Percentiles rank a stretch among this genome's conserved stretches.
Evolutionary conservation across 176 grass and related monocot genomes (phyloP).

Genomic region (Musa beccarii): DNA sequence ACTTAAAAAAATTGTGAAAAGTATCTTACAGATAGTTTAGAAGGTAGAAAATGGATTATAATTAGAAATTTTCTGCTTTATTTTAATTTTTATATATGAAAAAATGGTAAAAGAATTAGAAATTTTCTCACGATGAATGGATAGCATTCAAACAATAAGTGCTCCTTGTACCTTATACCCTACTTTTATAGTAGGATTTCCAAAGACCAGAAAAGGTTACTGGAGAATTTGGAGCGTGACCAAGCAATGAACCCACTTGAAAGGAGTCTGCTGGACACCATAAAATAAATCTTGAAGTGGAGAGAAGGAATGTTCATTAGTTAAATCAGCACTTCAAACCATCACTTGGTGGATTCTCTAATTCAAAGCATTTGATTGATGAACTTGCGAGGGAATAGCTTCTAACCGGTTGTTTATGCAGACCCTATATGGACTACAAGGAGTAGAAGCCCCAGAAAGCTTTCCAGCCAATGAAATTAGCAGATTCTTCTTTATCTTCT

Average conservation of each 20-base stretch:
- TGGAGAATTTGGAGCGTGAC: background rate
- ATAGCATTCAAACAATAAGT: too few species aligned
- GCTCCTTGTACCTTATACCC: background rate
- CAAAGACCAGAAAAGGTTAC: background rate
- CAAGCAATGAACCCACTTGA: background rate
- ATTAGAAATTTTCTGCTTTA: too few species aligned
- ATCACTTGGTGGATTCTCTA: conserved; percentile 13
- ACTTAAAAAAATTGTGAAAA: too few species aligned
- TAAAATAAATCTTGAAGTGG: background rate
- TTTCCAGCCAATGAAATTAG: conserved; percentile 42
- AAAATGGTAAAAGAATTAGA: too few species aligned
- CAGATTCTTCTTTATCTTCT: conserved; percentile 61
- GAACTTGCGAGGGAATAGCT: conserved; percentile 24
- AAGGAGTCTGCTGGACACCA: background rate
- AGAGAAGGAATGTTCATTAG: background rate
- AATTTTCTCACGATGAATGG: background rate
- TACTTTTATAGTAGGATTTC: conserved; percentile 1
- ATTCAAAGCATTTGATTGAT: conserved; percentile 33
- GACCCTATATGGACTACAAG: conserved; percentile 2
- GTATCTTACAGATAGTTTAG: too few species aligned
- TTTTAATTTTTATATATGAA: too few species aligned
- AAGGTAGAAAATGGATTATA: too few species aligned
- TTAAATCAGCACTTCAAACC: conserved; percentile 19
- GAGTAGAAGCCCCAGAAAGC: conserved; percentile 17
- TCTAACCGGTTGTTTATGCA: background rate